Conservation (phyloP, 1,284 basidiomycete genomes). For the Taiwanofungus camphoratus region DNA sequence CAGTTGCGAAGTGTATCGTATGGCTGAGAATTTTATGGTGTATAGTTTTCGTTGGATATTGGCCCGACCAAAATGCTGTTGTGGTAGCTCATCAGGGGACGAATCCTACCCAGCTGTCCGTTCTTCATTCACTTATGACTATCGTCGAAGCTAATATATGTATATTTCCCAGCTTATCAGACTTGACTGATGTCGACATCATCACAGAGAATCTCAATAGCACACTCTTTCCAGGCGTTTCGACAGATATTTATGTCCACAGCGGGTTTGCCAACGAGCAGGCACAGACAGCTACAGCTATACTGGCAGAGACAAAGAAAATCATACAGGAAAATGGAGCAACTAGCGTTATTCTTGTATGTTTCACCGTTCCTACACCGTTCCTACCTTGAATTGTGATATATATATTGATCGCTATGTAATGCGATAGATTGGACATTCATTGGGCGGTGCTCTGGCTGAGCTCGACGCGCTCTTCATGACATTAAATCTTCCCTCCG, state of each 20-base stretch:
- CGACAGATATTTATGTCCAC: slow-evolving; percentile 36
- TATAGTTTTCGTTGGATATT: slow-evolving; percentile 42
- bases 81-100: slow-evolving; percentile 49
- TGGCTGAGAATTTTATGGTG: slow-evolving; percentile 2
- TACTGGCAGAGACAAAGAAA: slow-evolving; percentile 34
- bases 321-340: slow-evolving; percentile 30
- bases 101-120: slow-evolving; percentile 40
- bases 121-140: background rate
- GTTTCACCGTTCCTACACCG: background rate
- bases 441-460: slow-evolving; percentile 36
- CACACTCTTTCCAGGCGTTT: slow-evolving; percentile 43
- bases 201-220: slow-evolving; percentile 28
- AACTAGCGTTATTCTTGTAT: slow-evolving; percentile 32
- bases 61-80: slow-evolving; percentile 39
- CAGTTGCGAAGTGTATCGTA: background rate
- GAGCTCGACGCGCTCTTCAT: slow-evolving; percentile 35
- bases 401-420: background rate
- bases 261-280: slow-evolving; percentile 45
- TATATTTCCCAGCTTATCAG: slow-evolving; percentile 29
- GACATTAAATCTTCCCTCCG: slow-evolving; percentile 30
- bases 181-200: slow-evolving; percentile 44
- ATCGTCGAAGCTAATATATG: background rate
- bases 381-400: background rate
- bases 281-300: slow-evolving; percentile 31
- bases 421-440: slow-evolving; percentile 29